Percentiles rank a stretch among this genome's conserved stretches.
phyloP scores from a whole-genome alignment of 345 rosid genomes.

The Heritiera littoralis region DNA sequence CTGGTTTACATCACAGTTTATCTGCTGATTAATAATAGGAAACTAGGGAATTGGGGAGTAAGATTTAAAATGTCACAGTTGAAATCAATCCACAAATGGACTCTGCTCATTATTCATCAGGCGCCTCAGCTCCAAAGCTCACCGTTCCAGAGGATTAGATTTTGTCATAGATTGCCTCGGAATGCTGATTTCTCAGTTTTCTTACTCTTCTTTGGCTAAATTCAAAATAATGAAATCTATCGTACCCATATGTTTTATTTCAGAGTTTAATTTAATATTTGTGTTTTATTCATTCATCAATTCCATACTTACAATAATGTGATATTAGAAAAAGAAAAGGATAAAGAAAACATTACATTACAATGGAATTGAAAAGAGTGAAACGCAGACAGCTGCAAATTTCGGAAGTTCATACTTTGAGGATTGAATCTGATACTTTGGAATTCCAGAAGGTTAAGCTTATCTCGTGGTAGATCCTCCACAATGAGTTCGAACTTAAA shows the following conservation, averaged over 20 bases:
- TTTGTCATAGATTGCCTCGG: conserved; percentile 4
- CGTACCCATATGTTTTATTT: neutral
- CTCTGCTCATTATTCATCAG: neutral
- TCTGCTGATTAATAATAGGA: too few relatives aligned
- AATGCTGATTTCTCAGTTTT: neutral
- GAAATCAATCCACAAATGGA: neutral
- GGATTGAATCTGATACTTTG: too few relatives aligned
- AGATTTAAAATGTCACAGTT: neutral
- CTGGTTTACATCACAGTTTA: too few relatives aligned
- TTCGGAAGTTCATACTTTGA: too few relatives aligned
- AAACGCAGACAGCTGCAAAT: neutral
- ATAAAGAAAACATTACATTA: neutral
- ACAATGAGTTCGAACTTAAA: too few relatives aligned
- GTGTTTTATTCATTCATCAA: neutral
- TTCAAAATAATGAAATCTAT: neutral
- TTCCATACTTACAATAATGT: too few relatives aligned
- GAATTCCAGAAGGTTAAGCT: too few relatives aligned
- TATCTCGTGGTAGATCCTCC: too few relatives aligned
- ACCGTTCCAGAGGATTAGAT: neutral
- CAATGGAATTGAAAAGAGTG: neutral
- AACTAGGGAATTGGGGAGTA: neutral
- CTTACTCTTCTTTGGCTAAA: neutral
- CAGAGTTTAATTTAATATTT: too few relatives aligned
- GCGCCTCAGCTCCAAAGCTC: neutral
- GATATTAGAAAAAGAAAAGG: too few relatives aligned